Evolutionary conservation across 306 rosid genomes (phyloP), one percentile per base, ranked within the genome.

Genomic region (Astragalus membranaceus): DNA sequence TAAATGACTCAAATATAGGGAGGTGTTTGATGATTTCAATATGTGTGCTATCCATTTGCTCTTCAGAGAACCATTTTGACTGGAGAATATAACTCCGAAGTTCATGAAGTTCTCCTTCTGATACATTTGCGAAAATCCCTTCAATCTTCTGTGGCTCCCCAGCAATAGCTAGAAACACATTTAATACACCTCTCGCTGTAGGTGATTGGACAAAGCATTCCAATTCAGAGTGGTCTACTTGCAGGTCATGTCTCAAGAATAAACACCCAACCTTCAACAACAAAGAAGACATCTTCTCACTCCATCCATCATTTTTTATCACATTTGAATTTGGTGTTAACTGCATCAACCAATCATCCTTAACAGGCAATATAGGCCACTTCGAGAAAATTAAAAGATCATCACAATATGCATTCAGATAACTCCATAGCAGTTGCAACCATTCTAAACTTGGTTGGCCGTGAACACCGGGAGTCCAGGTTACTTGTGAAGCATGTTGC

Each of bases 321-420:
- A 93, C 96, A 52, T 81, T 82, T 8, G 88, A 88, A 78, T 90
- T 88, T 61, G 84, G 84, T 59, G 60, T 87, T 74, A 93, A 88
- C 81, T 82, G 92, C 88, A 88, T 60, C 75, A 93, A 85, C 84
- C 80, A 76, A 64, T 77, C 78, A 70, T 81, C 68, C 60, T 94
- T 96, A 67, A 86, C 92, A 36, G 98, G 98, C 54, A 93, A 83
- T 36, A 93, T 81, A 74, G 98, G 98, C 98, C 98, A 93, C 77
- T 87, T 90, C 23, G 88, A 88, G 73, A 93, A 93, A 72, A 90
- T 78, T 3, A 80, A 76, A 44, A 93, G 95, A 75, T 90, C 96
- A 57, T 87, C 86, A 88, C 97, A 85, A 73, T 85, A 78, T 56
- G 80, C 85, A 81, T 85, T 88, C 73, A 93, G 81, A 87, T 90